Conservation (phyloP, 768 basidiomycete genomes). For the Russula virescens region DNA sequence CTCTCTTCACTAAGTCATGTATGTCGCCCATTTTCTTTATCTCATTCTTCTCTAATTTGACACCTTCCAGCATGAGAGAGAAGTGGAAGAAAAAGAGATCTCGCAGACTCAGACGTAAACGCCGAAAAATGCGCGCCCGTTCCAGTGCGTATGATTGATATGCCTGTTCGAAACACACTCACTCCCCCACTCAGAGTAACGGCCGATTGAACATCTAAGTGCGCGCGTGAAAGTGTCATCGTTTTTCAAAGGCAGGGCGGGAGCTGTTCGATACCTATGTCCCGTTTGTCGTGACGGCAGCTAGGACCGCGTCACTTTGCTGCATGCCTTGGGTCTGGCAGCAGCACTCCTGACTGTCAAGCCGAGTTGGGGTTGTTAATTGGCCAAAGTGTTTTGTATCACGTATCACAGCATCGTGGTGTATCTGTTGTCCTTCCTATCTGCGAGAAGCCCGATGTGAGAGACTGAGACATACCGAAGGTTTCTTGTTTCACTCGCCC, state of each 20-base stretch:
- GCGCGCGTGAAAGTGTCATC: conserved; percentile 12
- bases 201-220: conserved; percentile 14
- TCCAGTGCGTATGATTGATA: conserved; percentile 61
- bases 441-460: conserved; percentile 5
- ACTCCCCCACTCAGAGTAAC: conserved; percentile 33
- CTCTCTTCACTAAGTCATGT: conserved; percentile 25
- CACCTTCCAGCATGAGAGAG: conserved; percentile 72
- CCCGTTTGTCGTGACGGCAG: conserved; percentile 3
- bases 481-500: not conserved
- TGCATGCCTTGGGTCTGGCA: conserved; percentile 13
- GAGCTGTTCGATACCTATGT: not conserved
- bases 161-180: not conserved
- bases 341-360: conserved; percentile 22
- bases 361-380: conserved; percentile 21
- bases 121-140: conserved; percentile 94
- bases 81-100: conserved; percentile 98
- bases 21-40: conserved; percentile 9
- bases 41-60: not conserved
- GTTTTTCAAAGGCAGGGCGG: not conserved
- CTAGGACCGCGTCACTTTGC: conserved; percentile 3
- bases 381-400: conserved; percentile 22
- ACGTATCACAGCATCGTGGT: conserved; percentile 11
- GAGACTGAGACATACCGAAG: not conserved
- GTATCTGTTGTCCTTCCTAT: conserved; percentile 12
- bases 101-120: conserved; percentile 87